Base-by-base conservation (phyloP, 257 asterid genomes). In the Oldenlandia corymbosa region DNA sequence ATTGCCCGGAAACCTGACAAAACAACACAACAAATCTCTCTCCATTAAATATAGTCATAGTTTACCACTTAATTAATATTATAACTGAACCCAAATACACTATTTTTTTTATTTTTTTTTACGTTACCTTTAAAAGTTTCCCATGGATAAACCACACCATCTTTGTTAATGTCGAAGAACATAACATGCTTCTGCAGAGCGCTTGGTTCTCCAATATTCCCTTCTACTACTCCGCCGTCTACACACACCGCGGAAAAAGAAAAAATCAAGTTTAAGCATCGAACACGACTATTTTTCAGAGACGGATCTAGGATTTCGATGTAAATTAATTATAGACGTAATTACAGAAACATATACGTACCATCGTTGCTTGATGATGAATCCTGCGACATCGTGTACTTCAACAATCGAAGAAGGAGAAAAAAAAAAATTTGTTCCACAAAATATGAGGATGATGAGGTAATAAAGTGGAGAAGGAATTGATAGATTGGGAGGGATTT, bases 51-150 rank as follows among this genome's bases (percentile, higher is more conserved):
- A n/a, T n/a, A n/a, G n/a, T n/a, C n/a, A n/a, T n/a, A n/a, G n/a
- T n/a, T n/a, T n/a, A n/a, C n/a, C n/a, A n/a, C n/a, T n/a, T n/a
- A n/a, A n/a, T n/a, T n/a, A n/a, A n/a, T n/a, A n/a, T n/a, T n/a
- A n/a, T n/a, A n/a, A n/a, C n/a, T n/a, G n/a, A n/a, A n/a, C n/a
- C n/a, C n/a, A n/a, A n/a, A n/a, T n/a, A n/a, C n/a, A n/a, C n/a
- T n/a, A n/a, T n/a, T n/a, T n/a, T n/a, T n/a, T n/a, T n/a, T n/a
- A n/a, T n/a, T n/a, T n/a, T n/a, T n/a, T n/a, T n/a, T n/a, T n/a
- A n/a, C n/a, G n/a, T 17, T 34, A 85, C 97, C 97, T 78, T 77
- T 20, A 70, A 76, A 91, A 20, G 97, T 91, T 85, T 91, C 96
- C 26, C 80, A 84, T 17, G 89, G 91, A 66, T 88, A 82, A 70